phyloP scores from a whole-genome alignment of 768 basidiomycete genomes.

The Fistulinella prunicolor region DNA sequence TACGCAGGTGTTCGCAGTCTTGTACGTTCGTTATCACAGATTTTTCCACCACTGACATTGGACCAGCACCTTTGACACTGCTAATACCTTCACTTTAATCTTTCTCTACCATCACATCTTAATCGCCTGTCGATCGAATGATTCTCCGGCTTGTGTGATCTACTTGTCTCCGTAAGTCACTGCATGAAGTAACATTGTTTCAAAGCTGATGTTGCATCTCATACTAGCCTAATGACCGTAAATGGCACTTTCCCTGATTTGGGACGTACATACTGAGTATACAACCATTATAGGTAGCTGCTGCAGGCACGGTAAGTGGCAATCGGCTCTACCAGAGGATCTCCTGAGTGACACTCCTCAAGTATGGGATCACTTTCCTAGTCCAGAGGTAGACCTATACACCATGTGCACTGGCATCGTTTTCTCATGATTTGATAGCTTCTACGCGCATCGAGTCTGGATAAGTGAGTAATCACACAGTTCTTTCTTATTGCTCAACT shows the following conservation, averaged over 20 bases:
- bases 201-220: not conserved
- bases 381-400: constrained; percentile 17
- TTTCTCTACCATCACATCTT: constrained; percentile 1
- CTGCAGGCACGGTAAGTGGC: constrained; percentile 4
- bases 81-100: not conserved
- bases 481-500: not conserved
- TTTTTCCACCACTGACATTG: not conserved
- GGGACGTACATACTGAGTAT: not conserved
- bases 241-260: not conserved
- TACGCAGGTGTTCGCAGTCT: constrained; percentile 7
- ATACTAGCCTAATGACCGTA: constrained; percentile 6
- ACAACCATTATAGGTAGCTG: not conserved
- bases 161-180: constrained; percentile 8
- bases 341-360: not conserved
- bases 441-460: constrained; percentile 27
- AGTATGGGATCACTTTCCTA: constrained; percentile 19
- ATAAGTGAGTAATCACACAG: constrained; percentile 18
- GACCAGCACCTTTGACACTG: constrained; percentile 9
- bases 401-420: not conserved
- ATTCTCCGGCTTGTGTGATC: not conserved
- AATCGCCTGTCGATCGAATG: constrained; percentile 9
- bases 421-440: constrained; percentile 10
- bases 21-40: constrained; percentile 1
- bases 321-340: not conserved
- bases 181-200: not conserved